Evolutionary conservation across 2,329 filamentous ascomycete genomes (phyloP).

Genomic region (Grosmannia serpens): DNA sequence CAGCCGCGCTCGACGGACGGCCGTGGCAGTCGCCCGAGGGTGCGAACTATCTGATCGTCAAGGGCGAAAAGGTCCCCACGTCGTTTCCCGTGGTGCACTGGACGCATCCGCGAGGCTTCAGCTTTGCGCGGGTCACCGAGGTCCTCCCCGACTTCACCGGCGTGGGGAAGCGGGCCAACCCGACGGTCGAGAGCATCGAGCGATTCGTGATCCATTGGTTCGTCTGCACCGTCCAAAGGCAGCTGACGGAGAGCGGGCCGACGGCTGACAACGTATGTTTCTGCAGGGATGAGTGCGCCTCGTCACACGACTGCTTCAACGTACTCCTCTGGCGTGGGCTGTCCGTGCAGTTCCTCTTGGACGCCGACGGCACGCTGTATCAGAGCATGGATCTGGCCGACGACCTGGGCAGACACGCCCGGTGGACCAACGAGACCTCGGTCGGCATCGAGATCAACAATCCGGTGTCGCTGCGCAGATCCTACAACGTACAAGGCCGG

Average conservation of each 20-base stretch:
- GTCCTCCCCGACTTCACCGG: not conserved
- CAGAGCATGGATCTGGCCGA: not conserved
- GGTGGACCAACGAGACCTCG: not conserved
- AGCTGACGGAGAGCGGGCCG: not conserved
- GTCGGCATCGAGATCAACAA: slow-evolving; percentile 1
- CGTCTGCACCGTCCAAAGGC: not conserved
- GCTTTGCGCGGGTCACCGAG: not conserved
- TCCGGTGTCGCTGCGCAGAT: not conserved
- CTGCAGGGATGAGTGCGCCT: not conserved
- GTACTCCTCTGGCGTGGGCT: not conserved
- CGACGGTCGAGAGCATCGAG: not conserved
- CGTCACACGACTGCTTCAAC: not conserved
- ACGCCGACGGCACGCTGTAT: not conserved
- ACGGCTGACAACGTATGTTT: not conserved
- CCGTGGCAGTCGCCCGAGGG: not conserved
- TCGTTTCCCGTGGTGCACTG: not conserved
- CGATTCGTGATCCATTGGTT: not conserved
- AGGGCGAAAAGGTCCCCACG: not conserved
- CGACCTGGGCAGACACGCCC: not conserved
- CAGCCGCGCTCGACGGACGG: not conserved
- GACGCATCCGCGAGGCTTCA: not conserved
- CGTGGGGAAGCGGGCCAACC: not conserved
- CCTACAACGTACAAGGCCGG: not conserved
- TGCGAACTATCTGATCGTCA: not conserved
- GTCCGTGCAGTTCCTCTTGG: not conserved